phyloP scores from a whole-genome alignment of 805 yeast genomes.

The Candida ulmi region DNA sequence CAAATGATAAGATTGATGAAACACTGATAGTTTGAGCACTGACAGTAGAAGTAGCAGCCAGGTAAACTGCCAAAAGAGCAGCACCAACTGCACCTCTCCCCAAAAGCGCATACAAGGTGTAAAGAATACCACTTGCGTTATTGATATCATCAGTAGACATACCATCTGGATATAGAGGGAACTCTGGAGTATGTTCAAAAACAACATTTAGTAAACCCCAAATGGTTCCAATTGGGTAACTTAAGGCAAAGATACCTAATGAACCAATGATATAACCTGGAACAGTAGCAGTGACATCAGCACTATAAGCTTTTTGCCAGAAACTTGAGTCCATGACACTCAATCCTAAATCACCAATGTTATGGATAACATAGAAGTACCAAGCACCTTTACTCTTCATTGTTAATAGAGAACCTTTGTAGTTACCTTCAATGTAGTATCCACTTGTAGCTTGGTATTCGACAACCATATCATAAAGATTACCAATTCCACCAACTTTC shows the following conservation, averaged over 20 bases:
- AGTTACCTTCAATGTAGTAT: slow-evolving; percentile 24
- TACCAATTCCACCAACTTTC: slow-evolving; percentile 37
- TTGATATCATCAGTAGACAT: slow-evolving; percentile 32
- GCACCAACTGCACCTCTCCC: slow-evolving; percentile 39
- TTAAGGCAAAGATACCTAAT: slow-evolving; percentile 29
- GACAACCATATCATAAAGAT: slow-evolving; percentile 35
- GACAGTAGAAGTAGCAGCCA: slow-evolving; percentile 39
- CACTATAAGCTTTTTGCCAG: slow-evolving; percentile 39
- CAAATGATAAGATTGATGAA: slow-evolving; percentile 34
- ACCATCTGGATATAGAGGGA: slow-evolving; percentile 36
- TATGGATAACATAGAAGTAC: slow-evolving; percentile 19
- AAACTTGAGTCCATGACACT: slow-evolving; percentile 34
- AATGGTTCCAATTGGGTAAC: slow-evolving; percentile 32
- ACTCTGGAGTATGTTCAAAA: slow-evolving; percentile 26
- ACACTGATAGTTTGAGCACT: slow-evolving; percentile 38
- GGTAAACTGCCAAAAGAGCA: slow-evolving; percentile 33
- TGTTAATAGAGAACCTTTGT: slow-evolving; percentile 16
- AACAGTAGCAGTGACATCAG: slow-evolving; percentile 29
- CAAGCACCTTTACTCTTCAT: slow-evolving; percentile 27
- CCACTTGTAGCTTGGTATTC: slow-evolving; percentile 30
- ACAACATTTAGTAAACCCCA: slow-evolving; percentile 34
- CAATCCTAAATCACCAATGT: slow-evolving; percentile 25
- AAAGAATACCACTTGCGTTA: slow-evolving; percentile 33
- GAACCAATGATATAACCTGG: slow-evolving; percentile 31
- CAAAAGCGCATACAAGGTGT: slow-evolving; percentile 40